Evolutionary conservation across 371 early-diverging fungal species (phyloP).

Genomic region (Dichotomocladium elegans): DNA sequence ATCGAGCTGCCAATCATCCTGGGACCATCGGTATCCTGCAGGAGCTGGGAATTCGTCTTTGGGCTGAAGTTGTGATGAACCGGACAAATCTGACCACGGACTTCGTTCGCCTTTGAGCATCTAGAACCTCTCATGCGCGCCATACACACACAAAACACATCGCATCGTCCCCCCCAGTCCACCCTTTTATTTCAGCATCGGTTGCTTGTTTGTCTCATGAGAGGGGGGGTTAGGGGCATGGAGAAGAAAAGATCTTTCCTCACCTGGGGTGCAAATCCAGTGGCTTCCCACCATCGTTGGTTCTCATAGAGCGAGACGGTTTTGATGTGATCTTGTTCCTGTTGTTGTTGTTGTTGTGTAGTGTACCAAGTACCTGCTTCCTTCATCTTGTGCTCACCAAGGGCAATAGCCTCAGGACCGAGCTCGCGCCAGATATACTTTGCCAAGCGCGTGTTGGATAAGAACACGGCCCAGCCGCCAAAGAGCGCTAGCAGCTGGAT

Average conservation of each 20-base stretch:
- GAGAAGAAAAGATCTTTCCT: too few species aligned
- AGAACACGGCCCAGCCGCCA: conserved; percentile 25
- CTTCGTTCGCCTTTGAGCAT: conserved; percentile 16
- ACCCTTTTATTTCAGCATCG: too few species aligned
- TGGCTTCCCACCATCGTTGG: conserved; percentile 42
- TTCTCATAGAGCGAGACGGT: conserved; percentile 40
- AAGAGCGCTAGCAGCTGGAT: conserved; percentile 19
- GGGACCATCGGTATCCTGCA: conserved; percentile 37
- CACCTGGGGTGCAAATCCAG: conserved; percentile 43
- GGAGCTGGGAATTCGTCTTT: conserved; percentile 39
- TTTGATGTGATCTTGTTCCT: conserved; percentile 1
- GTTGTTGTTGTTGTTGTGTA: conserved; percentile 19
- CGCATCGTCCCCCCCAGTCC: not conserved
- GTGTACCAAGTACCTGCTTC: conserved; percentile 13
- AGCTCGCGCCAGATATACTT: conserved; percentile 30
- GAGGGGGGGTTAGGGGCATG: too few species aligned
- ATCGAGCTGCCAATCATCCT: conserved; percentile 41
- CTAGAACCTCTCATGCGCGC: not conserved
- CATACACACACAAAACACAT: not conserved
- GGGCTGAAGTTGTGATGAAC: conserved; percentile 15
- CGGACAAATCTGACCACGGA: conserved; percentile 40
- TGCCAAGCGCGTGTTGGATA: conserved; percentile 37
- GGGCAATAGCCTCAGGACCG: conserved; percentile 21
- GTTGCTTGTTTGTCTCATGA: too few species aligned
- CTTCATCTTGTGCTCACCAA: conserved; percentile 15